These are phyloP conservation scores for Phellinidium pouzarii DNA, from an alignment of 1,284 basidiomycete genomes.

Conservation along the genomic window DNA sequence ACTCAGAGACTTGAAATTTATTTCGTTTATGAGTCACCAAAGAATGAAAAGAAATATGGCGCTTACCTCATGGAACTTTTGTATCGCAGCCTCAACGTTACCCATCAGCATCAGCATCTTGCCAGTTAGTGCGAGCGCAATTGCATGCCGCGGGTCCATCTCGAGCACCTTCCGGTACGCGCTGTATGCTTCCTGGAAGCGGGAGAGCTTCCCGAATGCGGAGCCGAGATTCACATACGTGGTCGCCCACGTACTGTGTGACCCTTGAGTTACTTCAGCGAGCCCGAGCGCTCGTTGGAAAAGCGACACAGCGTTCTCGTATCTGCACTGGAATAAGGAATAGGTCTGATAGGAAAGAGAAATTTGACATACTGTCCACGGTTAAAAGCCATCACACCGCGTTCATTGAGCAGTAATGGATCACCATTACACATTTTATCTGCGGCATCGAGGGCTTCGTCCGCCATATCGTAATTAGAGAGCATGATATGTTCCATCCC, in stretches of 20 bases:
- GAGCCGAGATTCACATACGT: constrained; percentile 91
- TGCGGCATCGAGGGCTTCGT: constrained; percentile 82
- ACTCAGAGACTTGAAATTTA: constrained; percentile 56
- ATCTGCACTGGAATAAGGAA: constrained; percentile 36
- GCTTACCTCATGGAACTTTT: constrained; percentile 81
- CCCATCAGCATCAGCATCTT: constrained; percentile 74
- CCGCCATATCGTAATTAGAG: constrained; percentile 76
- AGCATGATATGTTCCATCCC: constrained; percentile 97
- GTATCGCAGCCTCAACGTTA: constrained; percentile 71
- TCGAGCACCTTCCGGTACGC: constrained; percentile 74
- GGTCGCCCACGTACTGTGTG: constrained; percentile 76
- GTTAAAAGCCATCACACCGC: constrained; percentile 89
- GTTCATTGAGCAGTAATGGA: constrained; percentile 86
- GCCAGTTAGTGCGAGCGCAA: constrained; percentile 78
- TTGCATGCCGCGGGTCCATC: constrained; percentile 72
- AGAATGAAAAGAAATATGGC: background rate
- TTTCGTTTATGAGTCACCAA: background rate
- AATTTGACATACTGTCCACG: constrained; percentile 61
- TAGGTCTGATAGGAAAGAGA: constrained; percentile 10
- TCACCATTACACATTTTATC: constrained; percentile 78
- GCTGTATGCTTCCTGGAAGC: constrained; percentile 59
- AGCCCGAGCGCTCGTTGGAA: constrained; percentile 70
- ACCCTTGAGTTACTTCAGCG: constrained; percentile 78
- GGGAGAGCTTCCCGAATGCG: constrained; percentile 72
- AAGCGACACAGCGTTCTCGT: constrained; percentile 58